Base-by-base conservation (phyloP, 2,329 filamentous ascomycete species). In the Stachybotrys chartarum region DNA sequence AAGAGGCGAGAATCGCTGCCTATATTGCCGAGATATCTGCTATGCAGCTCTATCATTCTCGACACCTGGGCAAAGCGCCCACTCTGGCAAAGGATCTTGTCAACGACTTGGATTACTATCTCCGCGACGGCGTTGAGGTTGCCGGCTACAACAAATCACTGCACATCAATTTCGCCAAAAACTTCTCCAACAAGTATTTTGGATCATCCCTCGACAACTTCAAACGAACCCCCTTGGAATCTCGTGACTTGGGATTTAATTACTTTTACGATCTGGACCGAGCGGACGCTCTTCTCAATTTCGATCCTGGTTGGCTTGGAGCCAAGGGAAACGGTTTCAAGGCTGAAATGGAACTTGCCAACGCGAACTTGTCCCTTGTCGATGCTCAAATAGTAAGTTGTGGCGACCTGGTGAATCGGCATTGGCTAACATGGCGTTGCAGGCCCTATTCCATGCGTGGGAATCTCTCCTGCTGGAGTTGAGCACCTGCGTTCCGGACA, bases 311-410 rank as follows among this genome's bases (percentile, higher is more conserved):
- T 45, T 99, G 94, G 94, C 75, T 75, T 54, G 87, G 87, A 48
- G 78, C 76, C 60, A 79, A 75, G 61, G 80, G 83, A 54, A 82
- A 87, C 63, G 92, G 92, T 0, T 96, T 96, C 72, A 81, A 82
- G 58, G 81, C 83, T 51, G 94, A 99, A 68, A 87, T 99, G 72
- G 83, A 86, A 64, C 85, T 85, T 58, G 94, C 93, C 47, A 99
- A 99, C 69, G 76, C 88, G 59, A 97, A 99, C 70, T 71, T 99
- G 53, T 96, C 92, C 30, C 78, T 96, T 39, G 91, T 99, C 39
- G 91, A 97, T 69, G 90, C 93, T 30, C 91, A 99, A 74, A 86
- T 94, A 60, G 86, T 90, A 77, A 73, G 86, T 76, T 45, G 30
- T 7, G 11, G 44, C 24, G 44, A 30, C 30, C 61, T 73, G 64